These are phyloP conservation scores for Cardiospermum halicacabum DNA, from an alignment of 345 rosid genomes.

Conservation along the genomic window DNA sequence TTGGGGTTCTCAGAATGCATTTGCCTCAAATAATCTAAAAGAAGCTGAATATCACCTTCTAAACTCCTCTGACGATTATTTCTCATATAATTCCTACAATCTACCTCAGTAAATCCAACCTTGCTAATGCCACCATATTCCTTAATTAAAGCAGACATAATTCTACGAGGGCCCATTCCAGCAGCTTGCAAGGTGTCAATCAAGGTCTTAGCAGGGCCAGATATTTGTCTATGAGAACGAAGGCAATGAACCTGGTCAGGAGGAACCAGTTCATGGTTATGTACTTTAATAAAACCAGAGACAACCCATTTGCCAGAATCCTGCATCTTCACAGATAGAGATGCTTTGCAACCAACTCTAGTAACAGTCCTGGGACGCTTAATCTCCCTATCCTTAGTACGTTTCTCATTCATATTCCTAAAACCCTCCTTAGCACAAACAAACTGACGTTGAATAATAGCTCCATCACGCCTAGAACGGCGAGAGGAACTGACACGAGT, in stretches of 20 bases:
- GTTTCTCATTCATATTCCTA: constrained; percentile 40
- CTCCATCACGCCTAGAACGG: constrained; percentile 48
- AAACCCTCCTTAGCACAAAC: constrained; percentile 52
- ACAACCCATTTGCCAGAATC: constrained; percentile 48
- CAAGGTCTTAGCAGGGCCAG: constrained; percentile 43
- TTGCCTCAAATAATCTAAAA: constrained; percentile 45
- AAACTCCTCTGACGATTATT: constrained; percentile 38
- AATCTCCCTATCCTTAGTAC: constrained; percentile 40
- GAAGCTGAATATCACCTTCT: constrained; percentile 35
- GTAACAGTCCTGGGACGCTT: constrained; percentile 42
- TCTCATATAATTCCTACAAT: constrained; percentile 47
- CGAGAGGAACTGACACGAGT: constrained; percentile 53
- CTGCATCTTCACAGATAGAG: constrained; percentile 39
- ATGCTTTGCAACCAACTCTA: constrained; percentile 42
- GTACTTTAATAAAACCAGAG: constrained; percentile 31
- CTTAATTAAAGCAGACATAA: constrained; percentile 41
- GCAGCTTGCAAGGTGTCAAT: constrained; percentile 47
- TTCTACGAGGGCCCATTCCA: constrained; percentile 42
- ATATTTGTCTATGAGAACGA: constrained; percentile 41
- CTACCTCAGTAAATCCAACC: constrained; percentile 45
- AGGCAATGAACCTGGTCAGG: constrained; percentile 43
- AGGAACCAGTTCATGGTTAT: constrained; percentile 42
- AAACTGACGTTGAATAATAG: constrained; percentile 44
- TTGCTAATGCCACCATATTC: constrained; percentile 46
- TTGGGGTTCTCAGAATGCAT: constrained; percentile 36